A percentile compares a stretch with the other conserved stretches of the same genome.
phyloP scores from a whole-genome alignment of 768 basidiomycete genomes.

The Termitomyces eurrhizus region DNA sequence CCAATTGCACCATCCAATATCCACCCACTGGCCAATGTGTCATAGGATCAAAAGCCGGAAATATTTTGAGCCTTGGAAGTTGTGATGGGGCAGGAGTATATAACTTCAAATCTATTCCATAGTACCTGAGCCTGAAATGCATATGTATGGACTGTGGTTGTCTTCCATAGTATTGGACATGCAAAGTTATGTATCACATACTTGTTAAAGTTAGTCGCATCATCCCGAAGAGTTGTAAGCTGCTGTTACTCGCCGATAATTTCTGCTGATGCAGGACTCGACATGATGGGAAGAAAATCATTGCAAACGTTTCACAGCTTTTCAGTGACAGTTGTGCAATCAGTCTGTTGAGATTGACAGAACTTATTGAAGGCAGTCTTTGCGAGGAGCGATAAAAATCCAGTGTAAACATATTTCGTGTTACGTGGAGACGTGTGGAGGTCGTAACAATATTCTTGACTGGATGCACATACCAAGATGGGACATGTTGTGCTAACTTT shows the following conservation, averaged over 20 bases:
- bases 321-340: neutral
- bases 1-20: slow-evolving; percentile 11
- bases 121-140: neutral
- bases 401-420: too few species aligned
- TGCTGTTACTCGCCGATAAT: too few species aligned
- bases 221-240: too few species aligned
- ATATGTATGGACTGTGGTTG: too few species aligned
- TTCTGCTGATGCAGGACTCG: neutral
- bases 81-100: slow-evolving; percentile 12
- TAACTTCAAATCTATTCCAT: neutral
- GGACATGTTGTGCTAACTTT: neutral
- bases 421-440: too few species aligned
- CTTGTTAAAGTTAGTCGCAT: too few species aligned
- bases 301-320: too few species aligned
- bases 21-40: slow-evolving; percentile 12
- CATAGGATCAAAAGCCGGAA: slow-evolving; percentile 6
- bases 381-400: neutral
- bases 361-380: neutral
- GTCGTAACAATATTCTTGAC: too few species aligned
- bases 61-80: slow-evolving; percentile 6
- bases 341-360: neutral
- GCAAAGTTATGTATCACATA: too few species aligned
- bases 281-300: neutral
- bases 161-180: too few species aligned
- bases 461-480: neutral